These are phyloP conservation scores for Gastrolobium bilobum DNA, from an alignment of 306 rosid species.

Conservation along the genomic window DNA sequence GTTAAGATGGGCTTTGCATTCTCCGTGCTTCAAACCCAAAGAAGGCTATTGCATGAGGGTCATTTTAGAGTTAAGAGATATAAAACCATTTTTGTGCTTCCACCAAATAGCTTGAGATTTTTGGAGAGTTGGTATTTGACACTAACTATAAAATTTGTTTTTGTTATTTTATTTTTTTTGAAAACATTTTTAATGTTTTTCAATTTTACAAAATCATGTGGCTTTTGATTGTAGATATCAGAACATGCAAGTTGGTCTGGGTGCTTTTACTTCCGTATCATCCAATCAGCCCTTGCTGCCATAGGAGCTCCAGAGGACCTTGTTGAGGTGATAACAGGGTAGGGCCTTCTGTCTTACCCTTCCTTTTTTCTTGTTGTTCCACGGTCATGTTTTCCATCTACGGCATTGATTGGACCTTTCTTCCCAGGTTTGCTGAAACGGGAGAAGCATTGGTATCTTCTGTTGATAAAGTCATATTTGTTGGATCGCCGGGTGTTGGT, in stretches of 20 bases:
- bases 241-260: conserved; percentile 99
- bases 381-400: conserved; percentile 31
- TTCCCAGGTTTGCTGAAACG: conserved; percentile 85
- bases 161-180: background rate
- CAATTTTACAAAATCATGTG: conserved; percentile 44
- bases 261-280: conserved; percentile 85
- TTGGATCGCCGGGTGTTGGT: conserved; percentile 95
- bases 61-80: conserved; percentile 17
- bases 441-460: conserved; percentile 93
- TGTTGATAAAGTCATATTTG: conserved; percentile 90
- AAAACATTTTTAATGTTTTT: background rate
- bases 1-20: conserved; percentile 10
- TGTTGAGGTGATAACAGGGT: conserved; percentile 93
- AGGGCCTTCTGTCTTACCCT: conserved; percentile 36
- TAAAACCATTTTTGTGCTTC: background rate
- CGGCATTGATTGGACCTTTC: conserved; percentile 39
- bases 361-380: conserved; percentile 15
- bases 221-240: conserved; percentile 69
- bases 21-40: background rate
- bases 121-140: conserved; percentile 1
- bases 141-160: background rate
- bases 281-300: conserved; percentile 95
- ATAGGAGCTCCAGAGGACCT: conserved; percentile 96
- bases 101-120: background rate
- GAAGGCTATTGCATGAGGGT: conserved; percentile 6